Evolutionary conservation across 2,329 filamentous ascomycete genomes (phyloP), one percentile per base, ranked within the genome.

Genomic region (Boeremia exigua): DNA sequence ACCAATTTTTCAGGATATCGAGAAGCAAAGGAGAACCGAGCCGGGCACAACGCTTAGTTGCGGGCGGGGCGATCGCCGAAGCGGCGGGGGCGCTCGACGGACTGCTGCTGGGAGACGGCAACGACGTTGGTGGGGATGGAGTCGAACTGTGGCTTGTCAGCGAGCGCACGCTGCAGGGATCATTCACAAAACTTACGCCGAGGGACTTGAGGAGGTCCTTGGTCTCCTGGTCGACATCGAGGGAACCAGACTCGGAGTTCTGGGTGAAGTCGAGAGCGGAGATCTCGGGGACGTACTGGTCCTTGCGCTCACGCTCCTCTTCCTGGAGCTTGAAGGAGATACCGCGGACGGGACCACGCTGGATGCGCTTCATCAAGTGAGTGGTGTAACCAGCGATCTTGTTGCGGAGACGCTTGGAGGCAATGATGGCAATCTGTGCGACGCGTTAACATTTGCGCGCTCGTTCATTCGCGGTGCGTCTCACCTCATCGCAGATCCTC

Each of bases 311-410:
- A 87, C 95, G 92, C 89, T 99, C 95, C 86, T 99, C 95, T 86
- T 99, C 95, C 85, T 99, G 95, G 61, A 99, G 91, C 88, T 99
- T 99, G 93, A 99, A 99, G 82, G 96, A 99, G 84, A 99, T 99
- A 86, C 95, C 95, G 76, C 95, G 96, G 82, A 99, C 95, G 69
- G 95, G 95, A 69, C 95, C 95, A 81, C 95, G 92, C 87, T 98
- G 95, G 75, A 99, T 99, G 83, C 95, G 95, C 89, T 98, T 98
- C 96, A 99, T 99, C 67, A 74, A 63, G 54, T 72, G 70, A 70
- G 95, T 98, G 75, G 94, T 96, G 88, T 96, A 98, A 76, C 95
- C 95, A 77, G 95, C 70, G 50, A 72, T 72, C 83, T 99, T 99
- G 90, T 99, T 99, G 84, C 95, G 89, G 76, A 99, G 90, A 79